These are phyloP conservation scores for Salix koriyanagi DNA, from an alignment of 345 rosid species.

Conservation along the genomic window DNA sequence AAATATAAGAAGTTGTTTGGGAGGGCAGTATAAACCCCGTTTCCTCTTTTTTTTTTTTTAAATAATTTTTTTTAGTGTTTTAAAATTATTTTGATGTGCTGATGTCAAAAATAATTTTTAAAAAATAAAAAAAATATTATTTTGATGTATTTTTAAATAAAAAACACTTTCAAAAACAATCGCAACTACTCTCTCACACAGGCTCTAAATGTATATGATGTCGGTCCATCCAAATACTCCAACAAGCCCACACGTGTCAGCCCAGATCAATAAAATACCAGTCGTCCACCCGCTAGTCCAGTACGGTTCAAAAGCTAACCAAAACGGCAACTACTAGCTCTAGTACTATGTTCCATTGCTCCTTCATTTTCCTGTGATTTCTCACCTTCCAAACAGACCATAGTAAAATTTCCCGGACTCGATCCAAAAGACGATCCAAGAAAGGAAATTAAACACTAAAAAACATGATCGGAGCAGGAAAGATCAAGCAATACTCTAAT, in stretches of 20 bases:
- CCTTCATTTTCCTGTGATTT: neutral
- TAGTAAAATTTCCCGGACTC: neutral
- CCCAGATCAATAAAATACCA: neutral
- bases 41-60: too few relatives aligned
- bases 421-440: neutral
- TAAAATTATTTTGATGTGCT: too few relatives aligned
- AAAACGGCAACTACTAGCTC: neutral
- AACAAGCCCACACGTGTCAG: neutral
- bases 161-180: too few relatives aligned
- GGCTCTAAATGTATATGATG: too few relatives aligned
- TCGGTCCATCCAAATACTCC: neutral
- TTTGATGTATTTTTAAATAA: too few relatives aligned
- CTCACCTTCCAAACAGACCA: conserved; percentile 1
- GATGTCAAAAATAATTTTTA: too few relatives aligned
- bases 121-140: too few relatives aligned
- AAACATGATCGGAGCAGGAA: conserved; percentile 88
- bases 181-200: too few relatives aligned
- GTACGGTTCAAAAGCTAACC: neutral
- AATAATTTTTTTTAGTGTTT: too few relatives aligned
- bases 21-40: too few relatives aligned
- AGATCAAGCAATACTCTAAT: conserved; percentile 90
- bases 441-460: neutral
- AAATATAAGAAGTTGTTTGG: too few relatives aligned
- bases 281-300: neutral
- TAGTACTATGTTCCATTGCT: too few relatives aligned